Conservation (phyloP, 1,284 basidiomycete species). For the Ustilago bromivora region DNA sequence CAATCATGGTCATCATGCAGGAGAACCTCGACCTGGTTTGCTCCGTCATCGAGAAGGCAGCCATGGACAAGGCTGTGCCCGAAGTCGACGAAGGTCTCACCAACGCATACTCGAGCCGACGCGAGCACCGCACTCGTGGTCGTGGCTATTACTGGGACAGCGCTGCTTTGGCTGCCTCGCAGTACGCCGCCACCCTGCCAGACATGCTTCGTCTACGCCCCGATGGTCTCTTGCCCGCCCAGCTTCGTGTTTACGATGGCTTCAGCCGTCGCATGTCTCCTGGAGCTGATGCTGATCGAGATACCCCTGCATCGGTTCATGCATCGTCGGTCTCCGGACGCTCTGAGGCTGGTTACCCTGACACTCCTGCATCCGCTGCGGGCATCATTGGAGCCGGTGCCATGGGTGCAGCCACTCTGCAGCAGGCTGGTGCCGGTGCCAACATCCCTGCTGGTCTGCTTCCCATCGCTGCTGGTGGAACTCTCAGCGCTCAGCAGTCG, state of each 20-base stretch:
- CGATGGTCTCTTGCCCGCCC: constrained; percentile 83
- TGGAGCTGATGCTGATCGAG: constrained; percentile 39
- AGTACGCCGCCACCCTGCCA: constrained; percentile 84
- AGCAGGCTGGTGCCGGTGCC: constrained; percentile 31
- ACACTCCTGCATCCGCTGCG: constrained; percentile 16
- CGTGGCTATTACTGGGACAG: constrained; percentile 64
- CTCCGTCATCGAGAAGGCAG: constrained; percentile 93
- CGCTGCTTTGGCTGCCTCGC: constrained; percentile 71
- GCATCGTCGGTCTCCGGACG: constrained; percentile 45
- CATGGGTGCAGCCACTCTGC: constrained; percentile 24
- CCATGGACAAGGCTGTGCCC: constrained; percentile 94
- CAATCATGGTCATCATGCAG: constrained; percentile 82
- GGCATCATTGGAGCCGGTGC: constrained; percentile 24
- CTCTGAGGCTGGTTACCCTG: constrained; percentile 36
- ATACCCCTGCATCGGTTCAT: constrained; percentile 49
- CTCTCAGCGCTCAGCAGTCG: constrained; percentile 57
- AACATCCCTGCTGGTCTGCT: constrained; percentile 29
- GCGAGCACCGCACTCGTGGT: constrained; percentile 86
- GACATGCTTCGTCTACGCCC: constrained; percentile 88
- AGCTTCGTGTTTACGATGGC: constrained; percentile 93
- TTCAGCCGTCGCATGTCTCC: constrained; percentile 73
- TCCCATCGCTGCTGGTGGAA: constrained; percentile 25
- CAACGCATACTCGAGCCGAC: constrained; percentile 79
- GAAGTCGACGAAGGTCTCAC: constrained; percentile 94
- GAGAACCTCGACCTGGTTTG: constrained; percentile 97